phyloP scores from a whole-genome alignment of 352 stramenopile genomes.

The Phytopythium helicoides region DNA sequence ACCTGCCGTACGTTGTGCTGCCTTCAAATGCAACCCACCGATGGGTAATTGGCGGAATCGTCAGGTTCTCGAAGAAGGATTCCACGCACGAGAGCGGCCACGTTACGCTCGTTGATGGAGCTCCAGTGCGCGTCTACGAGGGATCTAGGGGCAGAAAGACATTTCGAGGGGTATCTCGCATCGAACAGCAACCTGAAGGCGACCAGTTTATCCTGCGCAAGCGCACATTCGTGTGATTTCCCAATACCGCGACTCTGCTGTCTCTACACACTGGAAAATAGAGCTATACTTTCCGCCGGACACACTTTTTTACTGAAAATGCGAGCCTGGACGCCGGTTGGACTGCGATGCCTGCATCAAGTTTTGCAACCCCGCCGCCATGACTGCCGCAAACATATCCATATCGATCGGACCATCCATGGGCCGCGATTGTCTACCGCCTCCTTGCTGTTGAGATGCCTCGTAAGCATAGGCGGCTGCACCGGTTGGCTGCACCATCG shows the following conservation, averaged over 20 bases:
- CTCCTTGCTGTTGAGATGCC: constrained; percentile 34
- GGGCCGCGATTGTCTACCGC: constrained; percentile 12
- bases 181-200: constrained; percentile 27
- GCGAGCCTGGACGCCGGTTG: constrained; percentile 18
- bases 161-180: constrained; percentile 60
- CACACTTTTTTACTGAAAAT: constrained; percentile 27
- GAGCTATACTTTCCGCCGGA: background rate
- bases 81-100: constrained; percentile 15
- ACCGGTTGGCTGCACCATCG: constrained; percentile 85
- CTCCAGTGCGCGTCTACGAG: constrained; percentile 56
- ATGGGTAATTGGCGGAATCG: constrained; percentile 49
- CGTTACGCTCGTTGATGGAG: constrained; percentile 19
- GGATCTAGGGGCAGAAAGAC: background rate
- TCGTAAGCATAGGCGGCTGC: constrained; percentile 82
- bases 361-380: constrained; percentile 80
- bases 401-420: constrained; percentile 56
- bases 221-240: constrained; percentile 56
- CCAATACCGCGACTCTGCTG: constrained; percentile 1
- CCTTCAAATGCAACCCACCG: constrained; percentile 19
- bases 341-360: constrained; percentile 64
- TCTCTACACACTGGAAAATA: constrained; percentile 8
- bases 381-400: constrained; percentile 80
- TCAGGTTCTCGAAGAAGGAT: constrained; percentile 26
- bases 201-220: constrained; percentile 53
- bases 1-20: constrained; percentile 50